A percentile compares a stretch with the other conserved stretches of the same genome.
These are phyloP conservation scores for Candida sonorensis DNA, from an alignment of 805 yeast genomes.

Conservation along the genomic window DNA sequence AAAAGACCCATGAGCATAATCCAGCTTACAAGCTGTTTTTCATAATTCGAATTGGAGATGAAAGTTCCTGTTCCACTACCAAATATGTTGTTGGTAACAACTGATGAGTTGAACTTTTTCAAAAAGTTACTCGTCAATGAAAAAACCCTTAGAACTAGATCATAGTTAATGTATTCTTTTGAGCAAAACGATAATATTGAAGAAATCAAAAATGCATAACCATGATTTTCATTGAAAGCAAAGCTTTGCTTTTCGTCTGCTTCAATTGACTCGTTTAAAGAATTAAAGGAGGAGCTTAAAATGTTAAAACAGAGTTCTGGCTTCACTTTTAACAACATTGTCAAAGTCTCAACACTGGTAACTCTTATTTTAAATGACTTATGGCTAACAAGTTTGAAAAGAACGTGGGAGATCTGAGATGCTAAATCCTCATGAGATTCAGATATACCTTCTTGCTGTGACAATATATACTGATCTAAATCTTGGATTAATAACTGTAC, in stretches of 20 bases:
- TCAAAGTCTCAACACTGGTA: slow-evolving; percentile 31
- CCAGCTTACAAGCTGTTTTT: slow-evolving; percentile 49
- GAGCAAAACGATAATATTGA: slow-evolving; percentile 25
- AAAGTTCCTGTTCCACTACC: slow-evolving; percentile 22
- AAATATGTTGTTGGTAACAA: slow-evolving; percentile 26
- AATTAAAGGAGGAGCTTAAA: slow-evolving; percentile 30
- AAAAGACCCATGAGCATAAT: slow-evolving; percentile 55
- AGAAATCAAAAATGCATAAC: slow-evolving; percentile 26
- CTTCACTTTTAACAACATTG: slow-evolving; percentile 26
- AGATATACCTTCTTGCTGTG: slow-evolving; percentile 23
- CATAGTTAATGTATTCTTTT: slow-evolving; percentile 25
- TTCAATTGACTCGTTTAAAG: slow-evolving; percentile 28
- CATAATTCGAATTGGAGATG: slow-evolving; percentile 27
- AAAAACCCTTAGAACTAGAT: slow-evolving; percentile 25
- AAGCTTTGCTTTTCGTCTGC: slow-evolving; percentile 18
- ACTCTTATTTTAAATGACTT: slow-evolving; percentile 35
- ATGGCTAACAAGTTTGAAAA: slow-evolving; percentile 32
- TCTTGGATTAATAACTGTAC: slow-evolving; percentile 21
- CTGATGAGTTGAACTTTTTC: slow-evolving; percentile 30
- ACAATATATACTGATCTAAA: slow-evolving; percentile 26
- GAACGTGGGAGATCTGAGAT: slow-evolving; percentile 25
- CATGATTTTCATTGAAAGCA: slow-evolving; percentile 25
- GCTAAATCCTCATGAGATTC: slow-evolving; percentile 22
- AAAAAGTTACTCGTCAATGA: slow-evolving; percentile 22
- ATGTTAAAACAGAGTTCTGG: slow-evolving; percentile 25